Conservation (phyloP, 352 stramenopile genomes). For the Pythium phragmitis region DNA sequence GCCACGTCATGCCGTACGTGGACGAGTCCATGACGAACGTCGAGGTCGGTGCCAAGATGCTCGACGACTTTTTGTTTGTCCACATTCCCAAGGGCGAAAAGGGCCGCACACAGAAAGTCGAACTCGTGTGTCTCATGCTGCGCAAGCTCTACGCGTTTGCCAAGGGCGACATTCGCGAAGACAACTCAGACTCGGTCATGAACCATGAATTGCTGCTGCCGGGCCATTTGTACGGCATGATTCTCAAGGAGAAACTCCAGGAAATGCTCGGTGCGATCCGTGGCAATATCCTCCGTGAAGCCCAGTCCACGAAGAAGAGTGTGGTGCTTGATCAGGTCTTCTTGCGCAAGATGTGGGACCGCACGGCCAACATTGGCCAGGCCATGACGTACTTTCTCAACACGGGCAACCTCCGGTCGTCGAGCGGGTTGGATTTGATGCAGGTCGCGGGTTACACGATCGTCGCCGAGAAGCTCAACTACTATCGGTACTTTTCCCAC, state of each 20-base stretch:
- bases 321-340: conserved; percentile 87
- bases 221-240: conserved; percentile 94
- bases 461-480: conserved; percentile 99
- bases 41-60: conserved; percentile 87
- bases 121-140: conserved; percentile 96
- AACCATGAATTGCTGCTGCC: conserved; percentile 97
- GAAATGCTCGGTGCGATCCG: conserved; percentile 87
- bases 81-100: conserved; percentile 92
- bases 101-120: conserved; percentile 87
- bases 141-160: conserved; percentile 98
- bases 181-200: conserved; percentile 98
- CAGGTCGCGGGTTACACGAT: conserved; percentile 98
- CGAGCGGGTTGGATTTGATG: conserved; percentile 97
- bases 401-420: conserved; percentile 98
- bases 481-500: conserved; percentile 98
- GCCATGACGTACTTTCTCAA: conserved; percentile 99
- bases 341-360: conserved; percentile 93
- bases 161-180: conserved; percentile 92
- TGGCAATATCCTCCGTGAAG: conserved; percentile 80
- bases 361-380: conserved; percentile 87
- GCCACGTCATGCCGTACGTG: conserved; percentile 86
- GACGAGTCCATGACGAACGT: conserved; percentile 87
- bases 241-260: conserved; percentile 99
- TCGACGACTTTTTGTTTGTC: conserved; percentile 96
- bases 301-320: conserved; percentile 44